A percentile compares a stretch with the other conserved stretches of the same genome.
Conservation (phyloP, 179 eudicot genomes). For the Beta lomatogona region DNA sequence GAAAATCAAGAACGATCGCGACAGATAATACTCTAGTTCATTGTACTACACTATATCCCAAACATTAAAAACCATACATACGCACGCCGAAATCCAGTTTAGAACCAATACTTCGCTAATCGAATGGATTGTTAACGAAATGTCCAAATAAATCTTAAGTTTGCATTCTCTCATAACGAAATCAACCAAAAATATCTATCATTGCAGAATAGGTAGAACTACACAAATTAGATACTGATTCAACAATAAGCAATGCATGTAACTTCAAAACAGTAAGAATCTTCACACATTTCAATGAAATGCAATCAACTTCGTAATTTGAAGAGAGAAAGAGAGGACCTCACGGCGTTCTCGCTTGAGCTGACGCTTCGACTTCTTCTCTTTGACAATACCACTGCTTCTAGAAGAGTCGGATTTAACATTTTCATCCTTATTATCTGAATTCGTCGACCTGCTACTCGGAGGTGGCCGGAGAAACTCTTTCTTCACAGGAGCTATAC, state of each 20-base stretch:
- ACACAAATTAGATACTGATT: not conserved
- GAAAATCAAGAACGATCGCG: too few relatives aligned
- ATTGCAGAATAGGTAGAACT: not conserved
- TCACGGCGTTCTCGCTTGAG: too few relatives aligned
- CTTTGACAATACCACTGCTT: constrained; percentile 28
- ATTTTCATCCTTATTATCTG: too few relatives aligned
- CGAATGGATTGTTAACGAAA: too few relatives aligned
- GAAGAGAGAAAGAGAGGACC: constrained; percentile 34
- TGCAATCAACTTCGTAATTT: not conserved
- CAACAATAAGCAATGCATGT: not conserved
- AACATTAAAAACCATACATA: too few relatives aligned
- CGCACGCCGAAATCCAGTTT: too few relatives aligned
- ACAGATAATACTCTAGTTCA: too few relatives aligned
- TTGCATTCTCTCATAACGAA: too few relatives aligned
- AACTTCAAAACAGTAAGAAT: not conserved
- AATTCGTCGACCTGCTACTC: constrained; percentile 20
- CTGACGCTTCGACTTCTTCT: constrained; percentile 92
- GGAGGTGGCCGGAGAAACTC: constrained; percentile 75
- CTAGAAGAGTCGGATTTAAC: constrained; percentile 35
- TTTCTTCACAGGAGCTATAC: constrained; percentile 82
- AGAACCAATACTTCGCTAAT: too few relatives aligned
- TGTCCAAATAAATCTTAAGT: too few relatives aligned
- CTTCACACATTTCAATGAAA: not conserved
- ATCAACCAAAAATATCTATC: not conserved
- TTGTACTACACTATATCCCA: too few relatives aligned